Percentiles rank a stretch among this genome's conserved stretches.
phyloP scores from a whole-genome alignment of 441 rosid genomes.

The Gossypium davidsonii region DNA sequence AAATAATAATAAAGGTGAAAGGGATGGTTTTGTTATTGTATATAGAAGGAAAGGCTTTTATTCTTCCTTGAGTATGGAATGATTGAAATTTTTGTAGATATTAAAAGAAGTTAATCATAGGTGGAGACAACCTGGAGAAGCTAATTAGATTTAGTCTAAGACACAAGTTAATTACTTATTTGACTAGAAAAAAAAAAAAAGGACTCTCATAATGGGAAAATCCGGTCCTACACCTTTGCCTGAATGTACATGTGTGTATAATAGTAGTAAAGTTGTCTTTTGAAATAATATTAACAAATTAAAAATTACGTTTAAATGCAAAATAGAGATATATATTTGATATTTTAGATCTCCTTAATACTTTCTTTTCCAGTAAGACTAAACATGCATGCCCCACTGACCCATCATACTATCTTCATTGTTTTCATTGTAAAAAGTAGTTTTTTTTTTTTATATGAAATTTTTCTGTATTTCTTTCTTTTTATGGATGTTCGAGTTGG shows the following conservation, averaged over 20 bases:
- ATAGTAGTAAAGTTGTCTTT: not conserved
- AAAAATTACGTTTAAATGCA: not conserved
- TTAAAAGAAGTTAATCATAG: constrained; percentile 17
- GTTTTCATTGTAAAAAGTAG: no score
- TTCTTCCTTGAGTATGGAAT: not conserved
- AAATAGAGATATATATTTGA: no score
- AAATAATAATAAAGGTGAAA: not conserved
- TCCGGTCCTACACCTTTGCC: constrained; percentile 35
- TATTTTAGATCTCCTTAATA: no score
- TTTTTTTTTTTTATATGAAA: no score
- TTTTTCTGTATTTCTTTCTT: no score
- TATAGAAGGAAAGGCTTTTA: not conserved
- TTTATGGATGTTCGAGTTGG: no score
- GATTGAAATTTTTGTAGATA: not conserved
- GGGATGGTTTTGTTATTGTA: constrained; percentile 18
- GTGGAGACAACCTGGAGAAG: constrained; percentile 32
- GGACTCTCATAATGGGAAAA: constrained; percentile 2
- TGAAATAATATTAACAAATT: not conserved
- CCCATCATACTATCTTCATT: no score
- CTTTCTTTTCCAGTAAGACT: no score
- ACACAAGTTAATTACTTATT: constrained; percentile 18
- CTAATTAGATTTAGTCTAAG: constrained; percentile 9
- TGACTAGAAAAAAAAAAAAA: constrained; percentile 8
- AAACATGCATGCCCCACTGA: no score
- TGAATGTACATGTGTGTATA: constrained; percentile 1